Conservation (phyloP, 495 filamentous ascomycete genomes). For the Daldinia caldariorum region DNA sequence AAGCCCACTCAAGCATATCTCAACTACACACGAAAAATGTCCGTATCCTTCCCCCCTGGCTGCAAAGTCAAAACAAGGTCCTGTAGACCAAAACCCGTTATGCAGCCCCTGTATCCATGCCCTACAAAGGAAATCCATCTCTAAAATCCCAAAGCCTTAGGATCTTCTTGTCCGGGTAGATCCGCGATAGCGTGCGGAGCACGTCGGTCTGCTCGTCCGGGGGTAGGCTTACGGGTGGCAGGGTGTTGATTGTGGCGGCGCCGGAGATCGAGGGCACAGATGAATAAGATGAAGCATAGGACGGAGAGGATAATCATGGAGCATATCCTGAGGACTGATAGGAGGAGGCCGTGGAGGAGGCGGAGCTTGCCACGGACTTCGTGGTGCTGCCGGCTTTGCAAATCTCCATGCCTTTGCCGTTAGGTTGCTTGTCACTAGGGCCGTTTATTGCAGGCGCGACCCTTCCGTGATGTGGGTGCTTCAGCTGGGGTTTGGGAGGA, state of each 20-base stretch:
- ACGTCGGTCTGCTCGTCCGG: neutral
- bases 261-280: neutral
- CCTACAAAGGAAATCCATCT: neutral
- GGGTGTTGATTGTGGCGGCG: neutral
- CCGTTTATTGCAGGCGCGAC: too few species aligned
- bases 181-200: neutral
- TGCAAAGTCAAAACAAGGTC: neutral
- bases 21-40: neutral
- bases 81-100: neutral
- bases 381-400: too few species aligned
- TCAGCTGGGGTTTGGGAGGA: neutral
- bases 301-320: too few species aligned
- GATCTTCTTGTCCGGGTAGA: conserved; percentile 16
- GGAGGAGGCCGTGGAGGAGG: too few species aligned
- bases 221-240: neutral
- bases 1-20: neutral
- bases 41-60: neutral
- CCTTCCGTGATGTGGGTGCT: neutral
- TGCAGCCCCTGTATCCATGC: neutral
- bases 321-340: too few species aligned
- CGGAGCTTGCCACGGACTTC: too few species aligned
- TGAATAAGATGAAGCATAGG: neutral
- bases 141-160: neutral
- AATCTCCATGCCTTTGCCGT: too few species aligned
- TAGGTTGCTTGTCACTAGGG: too few species aligned